Percentiles rank a stretch among this genome's conserved stretches.
Conservation (phyloP, 1,139 yeast genomes). For the Casaregolazyma lundiana region DNA sequence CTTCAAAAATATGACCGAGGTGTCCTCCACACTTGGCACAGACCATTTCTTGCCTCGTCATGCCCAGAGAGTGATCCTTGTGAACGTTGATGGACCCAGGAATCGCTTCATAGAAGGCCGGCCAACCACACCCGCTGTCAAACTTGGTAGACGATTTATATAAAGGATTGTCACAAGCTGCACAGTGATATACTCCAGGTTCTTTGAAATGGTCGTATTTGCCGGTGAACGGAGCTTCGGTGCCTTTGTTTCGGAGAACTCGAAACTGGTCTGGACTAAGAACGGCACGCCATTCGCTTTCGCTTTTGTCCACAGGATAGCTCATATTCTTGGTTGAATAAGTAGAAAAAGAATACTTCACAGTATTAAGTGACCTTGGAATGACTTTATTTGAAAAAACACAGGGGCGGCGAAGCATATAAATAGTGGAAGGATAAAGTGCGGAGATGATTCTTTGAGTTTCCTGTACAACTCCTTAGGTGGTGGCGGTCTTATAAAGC, state of each 20-base stretch:
- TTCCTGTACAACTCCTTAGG: no score
- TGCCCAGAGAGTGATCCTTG: constrained; percentile 63
- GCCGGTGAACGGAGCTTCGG: constrained; percentile 82
- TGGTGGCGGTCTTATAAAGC: no score
- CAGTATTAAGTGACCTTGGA: neutral
- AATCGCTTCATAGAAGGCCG: constrained; percentile 85
- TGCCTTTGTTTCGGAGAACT: constrained; percentile 72
- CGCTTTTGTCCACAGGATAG: constrained; percentile 39
- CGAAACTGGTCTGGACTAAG: constrained; percentile 73
- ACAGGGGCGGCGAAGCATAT: neutral
- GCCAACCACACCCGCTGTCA: constrained; percentile 96
- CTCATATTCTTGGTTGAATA: neutral
- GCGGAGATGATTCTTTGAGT: neutral
- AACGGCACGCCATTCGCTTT: constrained; percentile 75
- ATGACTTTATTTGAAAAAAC: neutral
- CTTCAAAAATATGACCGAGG: constrained; percentile 87
- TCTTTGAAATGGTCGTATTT: constrained; percentile 52
- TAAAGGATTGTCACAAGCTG: constrained; percentile 75
- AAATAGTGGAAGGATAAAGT: neutral
- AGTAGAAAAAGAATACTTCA: neutral
- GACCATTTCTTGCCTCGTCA: constrained; percentile 81
- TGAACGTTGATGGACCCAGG: constrained; percentile 68
- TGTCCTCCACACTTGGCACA: constrained; percentile 92
- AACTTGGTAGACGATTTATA: constrained; percentile 80
- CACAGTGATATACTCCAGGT: constrained; percentile 73